phyloP scores from a whole-genome alignment of 176 grass and related monocot species.

The Carex parvula region DNA sequence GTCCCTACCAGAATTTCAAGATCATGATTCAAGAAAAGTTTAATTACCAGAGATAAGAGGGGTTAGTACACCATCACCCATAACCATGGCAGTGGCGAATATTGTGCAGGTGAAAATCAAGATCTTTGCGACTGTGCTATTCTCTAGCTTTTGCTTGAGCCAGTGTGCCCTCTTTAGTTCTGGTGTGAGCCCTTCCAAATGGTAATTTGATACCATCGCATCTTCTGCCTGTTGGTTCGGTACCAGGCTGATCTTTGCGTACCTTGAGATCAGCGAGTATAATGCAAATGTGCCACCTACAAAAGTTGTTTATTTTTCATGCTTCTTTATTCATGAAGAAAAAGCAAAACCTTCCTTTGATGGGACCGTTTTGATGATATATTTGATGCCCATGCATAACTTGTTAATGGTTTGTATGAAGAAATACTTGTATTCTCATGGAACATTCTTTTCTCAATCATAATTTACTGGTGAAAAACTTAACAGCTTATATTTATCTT shows the following conservation, averaged over 20 bases:
- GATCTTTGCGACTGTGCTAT: conserved; percentile 40
- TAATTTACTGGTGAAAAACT: background rate
- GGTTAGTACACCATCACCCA: conserved; percentile 69
- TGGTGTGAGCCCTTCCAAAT: conserved; percentile 32
- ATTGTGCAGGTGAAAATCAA: conserved; percentile 52
- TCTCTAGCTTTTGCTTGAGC: conserved; percentile 55
- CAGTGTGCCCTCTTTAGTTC: conserved; percentile 41
- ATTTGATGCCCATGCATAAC: too few relatives aligned
- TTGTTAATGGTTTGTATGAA: background rate
- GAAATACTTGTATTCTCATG: background rate
- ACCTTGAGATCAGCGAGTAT: conserved; percentile 62
- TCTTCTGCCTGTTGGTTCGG: conserved; percentile 76
- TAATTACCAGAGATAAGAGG: conserved; percentile 62
- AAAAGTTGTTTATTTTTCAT: background rate
- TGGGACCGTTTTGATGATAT: too few relatives aligned
- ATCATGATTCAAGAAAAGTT: background rate
- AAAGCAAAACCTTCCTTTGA: too few relatives aligned
- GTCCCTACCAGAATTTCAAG: background rate
- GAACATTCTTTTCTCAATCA: background rate
- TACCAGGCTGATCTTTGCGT: conserved; percentile 54
- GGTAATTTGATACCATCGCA: conserved; percentile 50
- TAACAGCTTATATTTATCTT: background rate
- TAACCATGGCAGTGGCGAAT: conserved; percentile 75
- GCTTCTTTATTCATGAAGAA: too few relatives aligned
- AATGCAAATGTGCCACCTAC: conserved; percentile 75